Evolutionary conservation across 106 monocot species (phyloP).

Genomic region (Dendrobium catenatum): DNA sequence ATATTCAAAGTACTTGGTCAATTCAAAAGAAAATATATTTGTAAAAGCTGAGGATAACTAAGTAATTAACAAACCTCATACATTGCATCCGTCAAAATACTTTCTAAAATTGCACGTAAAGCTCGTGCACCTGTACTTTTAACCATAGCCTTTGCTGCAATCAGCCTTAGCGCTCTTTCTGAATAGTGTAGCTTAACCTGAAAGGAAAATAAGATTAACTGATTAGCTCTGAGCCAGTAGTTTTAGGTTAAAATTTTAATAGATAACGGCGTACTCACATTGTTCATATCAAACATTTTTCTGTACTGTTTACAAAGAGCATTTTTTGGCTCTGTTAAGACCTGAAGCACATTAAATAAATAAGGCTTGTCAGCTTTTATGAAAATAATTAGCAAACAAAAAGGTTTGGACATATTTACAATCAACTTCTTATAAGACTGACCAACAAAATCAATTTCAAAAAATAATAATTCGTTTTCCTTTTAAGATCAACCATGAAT

Average conservation of each 20-base stretch:
- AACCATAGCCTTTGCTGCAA: conserved; percentile 77
- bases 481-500: background rate
- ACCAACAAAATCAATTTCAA: background rate
- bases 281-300: conserved; percentile 84
- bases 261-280: conserved; percentile 38
- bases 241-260: conserved; percentile 1
- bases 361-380: background rate
- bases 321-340: conserved; percentile 88
- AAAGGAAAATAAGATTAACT: conserved; percentile 5
- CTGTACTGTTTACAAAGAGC: conserved; percentile 92
- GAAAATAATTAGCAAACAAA: background rate
- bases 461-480: background rate
- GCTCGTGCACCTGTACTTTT: conserved; percentile 93
- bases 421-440: background rate
- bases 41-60: background rate
- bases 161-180: conserved; percentile 54
- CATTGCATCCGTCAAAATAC: conserved; percentile 84
- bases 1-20: background rate
- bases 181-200: conserved; percentile 96
- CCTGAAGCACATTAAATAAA: conserved; percentile 37
- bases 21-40: background rate
- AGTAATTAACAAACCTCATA: conserved; percentile 59
- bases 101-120: conserved; percentile 83
- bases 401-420: background rate
- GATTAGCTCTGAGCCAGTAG: background rate